Evolutionary conservation across 1,139 yeast species (phyloP), one percentile per base, ranked within the genome.

Genomic region (Blastobotrys serpentis): DNA sequence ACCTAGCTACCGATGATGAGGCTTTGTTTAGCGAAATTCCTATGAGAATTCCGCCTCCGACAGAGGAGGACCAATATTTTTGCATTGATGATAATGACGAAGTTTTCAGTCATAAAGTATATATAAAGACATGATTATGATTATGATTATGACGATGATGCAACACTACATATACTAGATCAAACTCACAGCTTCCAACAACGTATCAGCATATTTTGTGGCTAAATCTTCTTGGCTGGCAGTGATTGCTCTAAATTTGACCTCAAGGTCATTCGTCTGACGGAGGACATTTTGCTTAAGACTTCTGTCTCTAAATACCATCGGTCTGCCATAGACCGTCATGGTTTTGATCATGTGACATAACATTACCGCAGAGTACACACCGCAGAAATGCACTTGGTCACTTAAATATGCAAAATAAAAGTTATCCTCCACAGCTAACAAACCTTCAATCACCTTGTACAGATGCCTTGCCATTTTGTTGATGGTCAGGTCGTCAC

Each of bases 401-500:
- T 84, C 89, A 19, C 85, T 79, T 25, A 83, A 71, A 59, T 81
- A 81, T 2, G 86, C 84, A 65, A 84, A 83, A 59, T 81, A 82
- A 2, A 80, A 73, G 58, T 79, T 83, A 60, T 79, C 79, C 30
- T 73, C 75, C 39, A 81, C 76, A 16, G 71, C 64, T 40, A 68
- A 49, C 30, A 73, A 60, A 8, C 70, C 64, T 38, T 69, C 72
- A 2, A 81, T 65, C n/a, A 79, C 72, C 45, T 70, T 70, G 44
- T 68, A 65, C 1, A 80, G 67, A 58, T 76, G 74, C 11, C 55
- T 53, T 11, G 57, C 52, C 65, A 63, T 60, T 32, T 57, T 50
- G 26, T 57, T 50, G 17, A 61, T 47, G 11, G 53, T 53, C 1
- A 51, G 50, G 30, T 44, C 48, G 36, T 54, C 56, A 34, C 61